A percentile compares a stretch with the other conserved stretches of the same genome.
phyloP scores from a whole-genome alignment of 257 asterid species.

The Jasminum sambac region DNA sequence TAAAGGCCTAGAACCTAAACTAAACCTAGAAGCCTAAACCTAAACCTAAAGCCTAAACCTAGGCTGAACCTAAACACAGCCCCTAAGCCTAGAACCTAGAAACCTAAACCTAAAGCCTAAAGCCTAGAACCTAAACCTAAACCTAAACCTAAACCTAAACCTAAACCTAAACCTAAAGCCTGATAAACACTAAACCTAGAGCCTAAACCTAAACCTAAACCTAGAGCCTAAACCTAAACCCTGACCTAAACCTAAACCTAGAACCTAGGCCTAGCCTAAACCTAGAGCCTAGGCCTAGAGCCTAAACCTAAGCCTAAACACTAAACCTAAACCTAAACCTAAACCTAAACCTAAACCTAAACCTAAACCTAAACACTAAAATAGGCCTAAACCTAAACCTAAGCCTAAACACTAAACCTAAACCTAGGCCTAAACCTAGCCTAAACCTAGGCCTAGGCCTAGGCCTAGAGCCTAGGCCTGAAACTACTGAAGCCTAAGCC shows the following conservation, averaged over 20 bases:
- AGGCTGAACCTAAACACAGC: too few species aligned
- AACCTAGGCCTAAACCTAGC: background rate
- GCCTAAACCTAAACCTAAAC: too few species aligned
- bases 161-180: too few species aligned
- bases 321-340: background rate
- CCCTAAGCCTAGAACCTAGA: background rate
- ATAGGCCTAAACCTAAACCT: background rate
- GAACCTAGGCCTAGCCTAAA: background rate
- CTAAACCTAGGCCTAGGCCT: background rate
- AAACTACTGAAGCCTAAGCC: background rate
- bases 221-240: too few species aligned
- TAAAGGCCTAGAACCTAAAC: background rate
- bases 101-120: background rate
- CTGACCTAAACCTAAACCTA: slow-evolving; percentile 9
- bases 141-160: too few species aligned
- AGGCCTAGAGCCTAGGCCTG: slow-evolving; percentile 8
- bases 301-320: background rate
- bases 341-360: background rate
- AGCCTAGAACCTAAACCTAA: too few species aligned
- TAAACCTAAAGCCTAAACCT: too few species aligned
- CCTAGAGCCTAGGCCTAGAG: background rate
- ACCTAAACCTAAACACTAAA: background rate
- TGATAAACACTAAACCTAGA: too few species aligned
- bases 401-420: background rate
- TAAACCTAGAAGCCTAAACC: too few species aligned